Evolutionary conservation across 768 basidiomycete species (phyloP), one percentile per base, ranked within the genome.

Genomic region (Russula emetica): DNA sequence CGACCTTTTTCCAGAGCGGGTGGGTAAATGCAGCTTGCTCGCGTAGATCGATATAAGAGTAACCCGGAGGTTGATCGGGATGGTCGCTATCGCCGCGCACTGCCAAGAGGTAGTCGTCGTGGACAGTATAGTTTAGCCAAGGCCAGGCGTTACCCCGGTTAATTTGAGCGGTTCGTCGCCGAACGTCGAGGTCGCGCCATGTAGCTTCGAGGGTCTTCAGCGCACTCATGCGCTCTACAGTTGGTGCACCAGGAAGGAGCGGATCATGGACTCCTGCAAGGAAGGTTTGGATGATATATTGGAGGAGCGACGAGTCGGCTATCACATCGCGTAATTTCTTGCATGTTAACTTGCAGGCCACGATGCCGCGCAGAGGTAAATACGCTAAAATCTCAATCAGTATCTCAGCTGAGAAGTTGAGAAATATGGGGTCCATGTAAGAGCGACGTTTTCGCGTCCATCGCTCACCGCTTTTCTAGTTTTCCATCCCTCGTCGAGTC

Each of bases 71-170:
- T 16, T 57, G 60, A 22, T 38, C 9, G 14, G 59, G 54, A 11
- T 44, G 14, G 26, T 51, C 32, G n/a, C 49, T 55, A 56, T 60
- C 49, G 20, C 36, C 50, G 16, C 54, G 55, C n/a, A 59, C 22
- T 9, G 64, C 64, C 55, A 65, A 22, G 40, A 61, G 54, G 50
- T 56, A 61, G 13, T 60, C 58, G n/a, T 55, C 32, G 49, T 57
- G 55, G 24, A 56, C 6, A 14, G 28, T 18, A 40, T 63, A 63
- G 30, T 63, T 45, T 4, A 63, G 56, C 58, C 57, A 60, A 28
- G 63, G 63, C 51, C 58, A 64, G 38, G 63, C 63, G 26, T 53
- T 55, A 9, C 58, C 45, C 28, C 5, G 36, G 10, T 36, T 47
- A 5, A 58, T 58, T 26, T 30, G 50, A n/a, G 50, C 56, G 10